Percentiles rank a stretch among this genome's conserved stretches.
Evolutionary conservation across 176 grass and related monocot genomes (phyloP).

Genomic region (Phoenix roebelenii): DNA sequence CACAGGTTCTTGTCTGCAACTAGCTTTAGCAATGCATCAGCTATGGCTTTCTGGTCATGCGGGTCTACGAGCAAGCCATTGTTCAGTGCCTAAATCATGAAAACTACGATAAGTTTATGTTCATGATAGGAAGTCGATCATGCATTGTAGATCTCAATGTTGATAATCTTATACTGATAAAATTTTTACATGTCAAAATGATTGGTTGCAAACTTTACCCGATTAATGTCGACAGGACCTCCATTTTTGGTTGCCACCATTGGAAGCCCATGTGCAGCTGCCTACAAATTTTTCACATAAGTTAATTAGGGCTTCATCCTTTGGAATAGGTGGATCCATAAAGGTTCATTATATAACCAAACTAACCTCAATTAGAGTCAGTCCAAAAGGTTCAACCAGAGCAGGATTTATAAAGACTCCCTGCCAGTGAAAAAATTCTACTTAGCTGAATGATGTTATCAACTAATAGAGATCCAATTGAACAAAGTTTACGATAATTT

Average conservation of each 20-base stretch:
- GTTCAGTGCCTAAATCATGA: slow-evolving; percentile 49
- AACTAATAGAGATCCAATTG: neutral
- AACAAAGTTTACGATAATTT: too few species aligned
- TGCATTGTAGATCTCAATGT: too few species aligned
- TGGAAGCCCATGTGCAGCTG: slow-evolving; percentile 87
- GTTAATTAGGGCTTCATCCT: neutral
- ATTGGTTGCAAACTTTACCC: slow-evolving; percentile 32
- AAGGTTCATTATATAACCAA: neutral
- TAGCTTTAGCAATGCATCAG: slow-evolving; percentile 79
- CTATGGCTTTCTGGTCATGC: slow-evolving; percentile 75
- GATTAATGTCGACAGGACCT: slow-evolving; percentile 81
- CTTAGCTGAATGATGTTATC: neutral
- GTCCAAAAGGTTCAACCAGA: slow-evolving; percentile 94
- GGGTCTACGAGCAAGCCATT: slow-evolving; percentile 83
- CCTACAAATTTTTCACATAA: slow-evolving; percentile 24
- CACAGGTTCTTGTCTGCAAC: slow-evolving; percentile 83
- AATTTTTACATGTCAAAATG: neutral
- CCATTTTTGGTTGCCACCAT: slow-evolving; percentile 98
- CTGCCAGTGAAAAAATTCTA: slow-evolving; percentile 20
- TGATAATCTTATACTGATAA: too few species aligned
- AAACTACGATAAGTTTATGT: neutral
- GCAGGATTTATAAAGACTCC: slow-evolving; percentile 98
- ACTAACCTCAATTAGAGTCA: slow-evolving; percentile 89
- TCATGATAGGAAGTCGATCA: too few species aligned
- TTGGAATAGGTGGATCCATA: neutral